Evolutionary conservation across 192 early-diverging fungal genomes (phyloP).

Genomic region (Obelidium mucronatum): DNA sequence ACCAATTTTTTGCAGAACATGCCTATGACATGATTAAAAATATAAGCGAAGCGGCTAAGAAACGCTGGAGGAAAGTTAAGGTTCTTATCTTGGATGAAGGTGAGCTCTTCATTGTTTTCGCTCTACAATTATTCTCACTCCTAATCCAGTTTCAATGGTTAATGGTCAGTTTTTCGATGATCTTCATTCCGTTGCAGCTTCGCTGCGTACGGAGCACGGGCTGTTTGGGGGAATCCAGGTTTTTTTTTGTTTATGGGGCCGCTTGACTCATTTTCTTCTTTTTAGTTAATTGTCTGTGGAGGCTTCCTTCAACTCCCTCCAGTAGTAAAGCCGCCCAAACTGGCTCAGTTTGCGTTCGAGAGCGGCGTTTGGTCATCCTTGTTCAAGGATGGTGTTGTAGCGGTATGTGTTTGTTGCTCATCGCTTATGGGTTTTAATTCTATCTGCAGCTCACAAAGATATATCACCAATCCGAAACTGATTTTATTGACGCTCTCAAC

Average conservation of each 20-base stretch:
- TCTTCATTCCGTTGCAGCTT: slow-evolving; percentile 41
- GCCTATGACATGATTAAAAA: not conserved
- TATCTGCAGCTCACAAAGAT: not conserved
- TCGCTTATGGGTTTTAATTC: too few relatives aligned
- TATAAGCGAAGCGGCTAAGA: not conserved
- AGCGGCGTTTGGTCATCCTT: not conserved
- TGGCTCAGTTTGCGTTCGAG: slow-evolving; percentile 18
- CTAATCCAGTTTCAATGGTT: slow-evolving; percentile 51
- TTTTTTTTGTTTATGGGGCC: too few relatives aligned
- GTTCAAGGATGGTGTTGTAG: too few relatives aligned
- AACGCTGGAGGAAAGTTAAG: slow-evolving; percentile 42
- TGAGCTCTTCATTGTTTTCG: not conserved
- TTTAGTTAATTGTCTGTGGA: slow-evolving; percentile 1
- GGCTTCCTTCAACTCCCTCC: slow-evolving; percentile 25
- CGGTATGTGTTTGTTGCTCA: too few relatives aligned
- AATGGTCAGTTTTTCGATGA: slow-evolving; percentile 52
- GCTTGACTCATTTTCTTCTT: too few relatives aligned
- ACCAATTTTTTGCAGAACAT: not conserved
- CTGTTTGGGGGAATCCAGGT: slow-evolving; percentile 63
- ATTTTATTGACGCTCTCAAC: slow-evolving; percentile 44
- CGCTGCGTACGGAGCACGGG: not conserved
- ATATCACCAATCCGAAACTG: not conserved
- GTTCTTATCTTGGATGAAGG: slow-evolving; percentile 59
- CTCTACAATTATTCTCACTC: not conserved
- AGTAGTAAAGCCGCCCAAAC: not conserved